phyloP scores from a whole-genome alignment of 176 grass and related monocot genomes.

The Pharus latifolius region DNA sequence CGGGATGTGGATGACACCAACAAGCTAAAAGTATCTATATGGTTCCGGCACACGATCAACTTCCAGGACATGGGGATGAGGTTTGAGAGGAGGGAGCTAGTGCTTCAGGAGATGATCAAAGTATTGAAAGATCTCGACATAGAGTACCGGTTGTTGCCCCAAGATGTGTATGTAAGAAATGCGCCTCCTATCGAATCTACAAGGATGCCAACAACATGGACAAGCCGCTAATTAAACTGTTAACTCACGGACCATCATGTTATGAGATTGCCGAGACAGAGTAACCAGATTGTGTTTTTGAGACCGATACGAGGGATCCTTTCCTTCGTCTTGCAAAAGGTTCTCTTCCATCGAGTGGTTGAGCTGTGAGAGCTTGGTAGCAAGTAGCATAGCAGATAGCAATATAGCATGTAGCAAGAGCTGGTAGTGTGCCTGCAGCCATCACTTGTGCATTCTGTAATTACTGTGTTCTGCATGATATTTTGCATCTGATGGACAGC shows the following conservation, averaged over 20 bases:
- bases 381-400: conserved; percentile 1
- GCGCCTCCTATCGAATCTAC: conserved; percentile 26
- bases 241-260: neutral
- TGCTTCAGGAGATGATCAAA: conserved; percentile 59
- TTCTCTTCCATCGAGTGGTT: neutral
- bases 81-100: conserved; percentile 36
- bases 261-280: neutral
- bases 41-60: conserved; percentile 45
- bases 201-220: conserved; percentile 61
- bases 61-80: conserved; percentile 57
- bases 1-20: conserved; percentile 45
- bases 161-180: conserved; percentile 52
- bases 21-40: conserved; percentile 59
- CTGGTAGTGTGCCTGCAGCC: neutral
- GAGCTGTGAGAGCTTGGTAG: neutral
- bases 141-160: conserved; percentile 63
- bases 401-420: conserved; percentile 1
- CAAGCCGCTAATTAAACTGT: conserved; percentile 14
- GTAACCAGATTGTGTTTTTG: too few species aligned
- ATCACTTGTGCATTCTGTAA: conserved; percentile 9
- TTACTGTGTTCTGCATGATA: neutral
- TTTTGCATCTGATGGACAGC: neutral
- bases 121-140: conserved; percentile 57
- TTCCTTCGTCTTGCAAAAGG: neutral
- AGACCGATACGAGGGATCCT: neutral